Conservation (phyloP, 768 basidiomycete genomes). For the Mrakia gelida region DNA sequence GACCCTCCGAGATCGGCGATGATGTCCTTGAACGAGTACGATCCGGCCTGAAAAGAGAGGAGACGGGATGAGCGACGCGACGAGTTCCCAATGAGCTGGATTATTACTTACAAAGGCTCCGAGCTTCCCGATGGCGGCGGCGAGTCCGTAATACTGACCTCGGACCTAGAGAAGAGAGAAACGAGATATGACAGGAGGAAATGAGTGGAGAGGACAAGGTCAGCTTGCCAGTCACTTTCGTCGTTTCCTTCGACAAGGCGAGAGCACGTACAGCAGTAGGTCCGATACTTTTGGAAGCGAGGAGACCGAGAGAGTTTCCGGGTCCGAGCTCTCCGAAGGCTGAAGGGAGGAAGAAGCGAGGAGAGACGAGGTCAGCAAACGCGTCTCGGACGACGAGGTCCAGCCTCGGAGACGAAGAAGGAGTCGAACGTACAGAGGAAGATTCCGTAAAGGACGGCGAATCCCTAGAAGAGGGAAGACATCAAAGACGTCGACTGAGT, state of each 20-base stretch:
- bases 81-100: too few species aligned
- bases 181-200: too few species aligned
- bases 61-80: too few species aligned
- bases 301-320: slow-evolving; percentile 77
- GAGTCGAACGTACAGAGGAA: slow-evolving; percentile 53
- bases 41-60: slow-evolving; percentile 36
- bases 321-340: slow-evolving; percentile 85
- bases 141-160: slow-evolving; percentile 65
- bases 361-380: slow-evolving; percentile 43
- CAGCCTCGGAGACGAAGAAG: too few species aligned
- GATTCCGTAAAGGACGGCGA: slow-evolving; percentile 73
- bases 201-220: too few species aligned
- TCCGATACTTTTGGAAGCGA: slow-evolving; percentile 71
- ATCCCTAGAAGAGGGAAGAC: slow-evolving; percentile 63
- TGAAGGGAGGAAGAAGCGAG: slow-evolving; percentile 62
- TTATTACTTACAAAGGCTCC: slow-evolving; percentile 34
- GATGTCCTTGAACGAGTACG: slow-evolving; percentile 43
- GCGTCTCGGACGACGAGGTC: too few species aligned
- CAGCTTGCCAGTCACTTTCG: background rate
- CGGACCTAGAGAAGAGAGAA: slow-evolving; percentile 29
- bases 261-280: slow-evolving; percentile 59
- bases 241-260: background rate
- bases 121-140: slow-evolving; percentile 65
- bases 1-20: slow-evolving; percentile 32
- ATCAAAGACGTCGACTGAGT: too few species aligned